Conservation (phyloP, 2,329 filamentous ascomycete species). For the Aaosphaeria arxii region DNA sequence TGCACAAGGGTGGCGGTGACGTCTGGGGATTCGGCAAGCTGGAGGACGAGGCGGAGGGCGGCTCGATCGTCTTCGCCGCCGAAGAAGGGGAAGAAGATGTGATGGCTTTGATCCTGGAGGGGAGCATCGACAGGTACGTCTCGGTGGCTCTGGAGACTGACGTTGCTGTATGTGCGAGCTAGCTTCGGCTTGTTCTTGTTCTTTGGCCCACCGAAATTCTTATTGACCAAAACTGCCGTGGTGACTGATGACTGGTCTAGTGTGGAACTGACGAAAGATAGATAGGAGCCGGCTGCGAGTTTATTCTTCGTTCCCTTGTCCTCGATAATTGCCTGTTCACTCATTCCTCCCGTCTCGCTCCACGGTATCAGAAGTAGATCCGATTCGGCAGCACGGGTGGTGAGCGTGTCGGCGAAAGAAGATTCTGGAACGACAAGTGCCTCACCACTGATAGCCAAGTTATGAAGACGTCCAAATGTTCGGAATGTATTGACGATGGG, state of each 20-base stretch:
- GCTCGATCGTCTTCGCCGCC: conserved; percentile 79
- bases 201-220: conserved; percentile 57
- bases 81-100: conserved; percentile 84
- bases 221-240: conserved; percentile 77
- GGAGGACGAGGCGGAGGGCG: conserved; percentile 76
- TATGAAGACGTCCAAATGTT: conserved; percentile 77
- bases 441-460: conserved; percentile 74
- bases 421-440: conserved; percentile 72
- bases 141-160: conserved; percentile 53
- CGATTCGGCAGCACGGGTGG: conserved; percentile 57
- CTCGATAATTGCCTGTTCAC: conserved; percentile 56
- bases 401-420: conserved; percentile 74
- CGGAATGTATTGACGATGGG: conserved; percentile 86
- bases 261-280: conserved; percentile 68
- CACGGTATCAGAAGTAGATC: conserved; percentile 79
- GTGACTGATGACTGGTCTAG: conserved; percentile 64
- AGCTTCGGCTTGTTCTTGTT: conserved; percentile 28
- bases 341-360: conserved; percentile 74
- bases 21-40: conserved; percentile 74
- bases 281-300: conserved; percentile 63
- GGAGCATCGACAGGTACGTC: conserved; percentile 56
- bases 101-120: conserved; percentile 68
- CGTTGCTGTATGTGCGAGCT: conserved; percentile 26
- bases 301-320: conserved; percentile 54
- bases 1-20: conserved; percentile 76